Evolutionary conservation across 805 yeast species (phyloP).

Genomic region (Metschnikowia lunata): DNA sequence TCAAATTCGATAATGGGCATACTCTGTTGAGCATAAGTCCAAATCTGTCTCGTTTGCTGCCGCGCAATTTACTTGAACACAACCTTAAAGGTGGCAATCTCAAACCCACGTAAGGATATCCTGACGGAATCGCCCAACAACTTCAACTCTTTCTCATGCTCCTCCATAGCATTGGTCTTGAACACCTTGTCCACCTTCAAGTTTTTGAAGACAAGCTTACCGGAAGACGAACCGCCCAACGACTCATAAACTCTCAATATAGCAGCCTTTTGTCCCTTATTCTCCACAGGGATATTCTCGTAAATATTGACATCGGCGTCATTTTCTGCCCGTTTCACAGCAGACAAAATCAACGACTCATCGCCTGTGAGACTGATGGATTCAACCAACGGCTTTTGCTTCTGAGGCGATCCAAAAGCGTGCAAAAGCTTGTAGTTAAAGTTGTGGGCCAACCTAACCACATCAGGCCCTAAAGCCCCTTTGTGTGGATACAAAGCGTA

Average conservation of each 20-base stretch:
- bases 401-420: slow-evolving; percentile 11
- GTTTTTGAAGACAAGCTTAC: slow-evolving; percentile 41
- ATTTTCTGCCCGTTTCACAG: slow-evolving; percentile 84
- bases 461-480: slow-evolving; percentile 58
- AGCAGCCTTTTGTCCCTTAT: slow-evolving; percentile 40
- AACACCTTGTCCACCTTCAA: slow-evolving; percentile 44
- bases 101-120: slow-evolving; percentile 66
- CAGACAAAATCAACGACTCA: slow-evolving; percentile 60
- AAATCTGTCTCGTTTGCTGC: no score
- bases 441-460: slow-evolving; percentile 72
- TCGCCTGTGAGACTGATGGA: slow-evolving; percentile 42
- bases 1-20: no score
- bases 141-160: slow-evolving; percentile 39
- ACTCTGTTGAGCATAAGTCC: no score
- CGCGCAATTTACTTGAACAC: slow-evolving; percentile 24
- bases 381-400: slow-evolving; percentile 9
- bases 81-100: slow-evolving; percentile 62
- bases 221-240: slow-evolving; percentile 72
- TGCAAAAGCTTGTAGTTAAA: slow-evolving; percentile 57
- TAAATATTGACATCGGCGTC: slow-evolving; percentile 56
- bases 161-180: slow-evolving; percentile 59
- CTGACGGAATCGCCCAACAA: slow-evolving; percentile 31
- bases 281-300: slow-evolving; percentile 41
- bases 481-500: slow-evolving; percentile 83
- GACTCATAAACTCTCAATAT: slow-evolving; percentile 81